Evolutionary conservation across 768 basidiomycete genomes (phyloP).

Genomic region (Tubosaeta brunneosetosa): DNA sequence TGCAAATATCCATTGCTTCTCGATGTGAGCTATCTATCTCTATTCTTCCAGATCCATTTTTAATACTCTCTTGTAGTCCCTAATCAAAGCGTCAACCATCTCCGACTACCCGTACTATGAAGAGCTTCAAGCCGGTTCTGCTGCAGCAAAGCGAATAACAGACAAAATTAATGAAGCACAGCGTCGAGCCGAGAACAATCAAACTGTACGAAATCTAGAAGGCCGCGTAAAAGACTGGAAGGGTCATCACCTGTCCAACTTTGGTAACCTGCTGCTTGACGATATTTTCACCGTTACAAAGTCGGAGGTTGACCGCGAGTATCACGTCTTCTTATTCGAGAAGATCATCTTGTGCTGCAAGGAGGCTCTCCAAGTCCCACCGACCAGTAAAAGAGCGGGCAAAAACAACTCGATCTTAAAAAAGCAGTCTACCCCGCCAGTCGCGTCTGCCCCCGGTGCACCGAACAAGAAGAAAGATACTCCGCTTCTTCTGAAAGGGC

Average conservation of each 20-base stretch:
- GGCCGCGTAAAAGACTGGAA: slow-evolving; percentile 97
- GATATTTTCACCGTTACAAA: slow-evolving; percentile 96
- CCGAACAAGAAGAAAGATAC: slow-evolving; percentile 71
- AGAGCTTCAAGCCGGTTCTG: slow-evolving; percentile 79
- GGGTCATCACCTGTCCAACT: slow-evolving; percentile 91
- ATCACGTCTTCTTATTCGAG: slow-evolving; percentile 98
- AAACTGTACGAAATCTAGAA: slow-evolving; percentile 82
- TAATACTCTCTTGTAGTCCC: slow-evolving; percentile 42
- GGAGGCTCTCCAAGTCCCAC: slow-evolving; percentile 62
- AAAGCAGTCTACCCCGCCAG: slow-evolving; percentile 58
- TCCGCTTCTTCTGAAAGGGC: slow-evolving; percentile 85
- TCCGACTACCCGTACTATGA: slow-evolving; percentile 66
- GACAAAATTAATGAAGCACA: slow-evolving; percentile 95
- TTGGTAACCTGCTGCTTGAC: slow-evolving; percentile 90
- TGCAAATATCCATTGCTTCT: slow-evolving; percentile 97
- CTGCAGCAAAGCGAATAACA: slow-evolving; percentile 87
- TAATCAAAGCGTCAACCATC: slow-evolving; percentile 66
- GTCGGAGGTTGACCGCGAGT: slow-evolving; percentile 93
- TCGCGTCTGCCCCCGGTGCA: slow-evolving; percentile 45
- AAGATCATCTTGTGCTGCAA: slow-evolving; percentile 99
- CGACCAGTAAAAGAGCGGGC: slow-evolving; percentile 60
- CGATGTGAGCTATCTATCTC: slow-evolving; percentile 52
- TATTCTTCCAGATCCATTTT: slow-evolving; percentile 8
- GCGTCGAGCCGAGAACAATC: slow-evolving; percentile 84
- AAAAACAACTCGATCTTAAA: slow-evolving; percentile 90